Percentiles rank a stretch among this genome's conserved stretches.
These are phyloP conservation scores for Hyphopichia buzzinii DNA, from an alignment of 1,139 yeast genomes.

Conservation along the genomic window DNA sequence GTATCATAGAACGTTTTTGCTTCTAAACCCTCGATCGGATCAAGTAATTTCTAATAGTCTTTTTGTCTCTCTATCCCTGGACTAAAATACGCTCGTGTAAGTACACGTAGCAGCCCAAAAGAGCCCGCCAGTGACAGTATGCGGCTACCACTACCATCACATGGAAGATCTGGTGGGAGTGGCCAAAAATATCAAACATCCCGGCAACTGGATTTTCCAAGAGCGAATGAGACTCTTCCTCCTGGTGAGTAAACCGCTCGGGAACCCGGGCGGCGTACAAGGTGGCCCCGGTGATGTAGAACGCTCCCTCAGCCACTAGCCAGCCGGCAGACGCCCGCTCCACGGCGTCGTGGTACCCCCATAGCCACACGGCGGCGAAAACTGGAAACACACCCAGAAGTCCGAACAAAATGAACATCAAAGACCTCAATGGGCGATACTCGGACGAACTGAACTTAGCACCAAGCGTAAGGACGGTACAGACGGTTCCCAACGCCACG, in stretches of 20 bases:
- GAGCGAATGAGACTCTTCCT: slow-evolving; percentile 10
- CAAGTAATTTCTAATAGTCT: too few species aligned
- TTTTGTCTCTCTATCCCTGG: too few species aligned
- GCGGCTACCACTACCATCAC: slow-evolving; percentile 81
- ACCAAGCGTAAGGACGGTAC: slow-evolving; percentile 64
- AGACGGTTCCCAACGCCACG: slow-evolving; percentile 53
- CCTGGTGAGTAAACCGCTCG: slow-evolving; percentile 61
- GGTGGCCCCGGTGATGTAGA: slow-evolving; percentile 76
- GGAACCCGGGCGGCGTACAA: slow-evolving; percentile 80
- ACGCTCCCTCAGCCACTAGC: slow-evolving; percentile 65
- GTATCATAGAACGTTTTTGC: too few species aligned
- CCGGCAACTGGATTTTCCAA: slow-evolving; percentile 22
- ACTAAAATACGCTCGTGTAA: slow-evolving; percentile 34
- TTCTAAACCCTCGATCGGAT: too few species aligned
- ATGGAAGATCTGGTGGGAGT: slow-evolving; percentile 89
- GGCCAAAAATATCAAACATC: slow-evolving; percentile 68
- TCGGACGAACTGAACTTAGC: slow-evolving; percentile 64
- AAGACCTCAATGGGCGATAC: slow-evolving; percentile 76
- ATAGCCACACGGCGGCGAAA: slow-evolving; percentile 42
- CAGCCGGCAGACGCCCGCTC: slow-evolving; percentile 56
- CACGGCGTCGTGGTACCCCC: slow-evolving; percentile 39
- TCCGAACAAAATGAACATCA: slow-evolving; percentile 79
- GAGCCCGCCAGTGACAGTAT: slow-evolving; percentile 65
- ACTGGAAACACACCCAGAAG: slow-evolving; percentile 77
- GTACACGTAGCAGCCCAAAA: slow-evolving; percentile 57